A percentile compares a stretch with the other conserved stretches of the same genome.
These are phyloP conservation scores for Fusarium sterilihyphosum DNA, from an alignment of 2,329 filamentous ascomycete species.

Conservation along the genomic window DNA sequence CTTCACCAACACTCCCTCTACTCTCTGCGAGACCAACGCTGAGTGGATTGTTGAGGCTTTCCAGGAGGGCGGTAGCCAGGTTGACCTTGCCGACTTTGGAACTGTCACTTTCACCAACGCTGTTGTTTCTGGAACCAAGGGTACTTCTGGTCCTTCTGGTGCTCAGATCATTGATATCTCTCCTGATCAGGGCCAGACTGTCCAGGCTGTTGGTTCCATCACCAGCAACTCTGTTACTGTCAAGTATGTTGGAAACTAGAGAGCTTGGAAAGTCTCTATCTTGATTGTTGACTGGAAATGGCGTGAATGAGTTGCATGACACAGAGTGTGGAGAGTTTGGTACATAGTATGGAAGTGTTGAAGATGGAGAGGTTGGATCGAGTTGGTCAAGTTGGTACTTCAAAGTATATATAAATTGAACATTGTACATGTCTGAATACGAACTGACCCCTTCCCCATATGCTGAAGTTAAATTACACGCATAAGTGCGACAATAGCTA, in stretches of 20 bases:
- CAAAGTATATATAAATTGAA: background rate
- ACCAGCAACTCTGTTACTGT: slow-evolving; percentile 49
- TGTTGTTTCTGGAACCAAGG: background rate
- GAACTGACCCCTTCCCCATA: too few species aligned
- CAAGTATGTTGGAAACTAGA: slow-evolving; percentile 50
- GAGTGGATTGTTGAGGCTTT: slow-evolving; percentile 71
- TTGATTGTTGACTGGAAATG: background rate
- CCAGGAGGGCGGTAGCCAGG: slow-evolving; percentile 35
- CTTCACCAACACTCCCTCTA: slow-evolving; percentile 55
- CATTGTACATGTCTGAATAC: background rate
- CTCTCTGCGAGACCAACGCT: slow-evolving; percentile 64
- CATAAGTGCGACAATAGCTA: too few species aligned
- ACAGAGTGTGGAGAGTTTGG: rapidly evolving
- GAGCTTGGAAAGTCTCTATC: rapidly evolving
- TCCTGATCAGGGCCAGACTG: background rate
- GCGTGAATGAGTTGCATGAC: rapidly evolving
- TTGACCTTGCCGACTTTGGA: slow-evolving; percentile 47
- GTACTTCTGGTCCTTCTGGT: slow-evolving; percentile 1
- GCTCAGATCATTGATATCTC: slow-evolving; percentile 9
- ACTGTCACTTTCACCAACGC: slow-evolving; percentile 5
- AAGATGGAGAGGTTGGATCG: background rate
- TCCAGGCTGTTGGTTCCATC: slow-evolving; percentile 7
- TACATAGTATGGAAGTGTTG: rapidly evolving
- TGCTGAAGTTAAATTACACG: too few species aligned
- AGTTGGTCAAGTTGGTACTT: background rate